Percentiles rank a stretch among this genome's conserved stretches.
Evolutionary conservation across 345 rosid genomes (phyloP).

Genomic region (Carallia brachiata): DNA sequence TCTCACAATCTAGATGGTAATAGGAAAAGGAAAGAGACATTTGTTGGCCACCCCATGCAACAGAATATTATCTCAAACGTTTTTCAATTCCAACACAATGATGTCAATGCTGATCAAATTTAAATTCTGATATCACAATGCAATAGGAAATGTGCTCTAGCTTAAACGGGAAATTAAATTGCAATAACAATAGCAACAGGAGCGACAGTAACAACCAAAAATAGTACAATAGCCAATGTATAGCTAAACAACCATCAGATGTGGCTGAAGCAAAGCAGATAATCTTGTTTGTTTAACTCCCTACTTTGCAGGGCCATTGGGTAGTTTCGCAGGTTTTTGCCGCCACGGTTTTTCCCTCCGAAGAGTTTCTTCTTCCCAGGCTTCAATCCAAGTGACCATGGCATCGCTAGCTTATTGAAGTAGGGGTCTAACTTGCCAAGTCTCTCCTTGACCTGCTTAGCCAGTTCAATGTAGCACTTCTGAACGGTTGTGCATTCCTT

Average conservation of each 20-base stretch:
- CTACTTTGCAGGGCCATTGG: slow-evolving; percentile 24
- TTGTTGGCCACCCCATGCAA: background rate
- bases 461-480: slow-evolving; percentile 44
- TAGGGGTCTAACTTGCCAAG: slow-evolving; percentile 45
- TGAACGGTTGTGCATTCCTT: slow-evolving; percentile 47
- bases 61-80: background rate
- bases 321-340: slow-evolving; percentile 4
- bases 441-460: slow-evolving; percentile 43
- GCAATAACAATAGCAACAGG: slow-evolving; percentile 10
- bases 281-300: background rate
- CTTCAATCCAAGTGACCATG: slow-evolving; percentile 57
- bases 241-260: background rate
- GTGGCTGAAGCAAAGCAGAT: background rate
- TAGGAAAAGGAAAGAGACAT: background rate
- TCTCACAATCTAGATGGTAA: background rate
- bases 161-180: background rate
- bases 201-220: background rate
- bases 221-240: background rate
- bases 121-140: background rate
- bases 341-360: slow-evolving; percentile 8
- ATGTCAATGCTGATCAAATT: too few species aligned
- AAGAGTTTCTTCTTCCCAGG: slow-evolving; percentile 49
- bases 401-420: slow-evolving; percentile 43
- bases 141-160: background rate
- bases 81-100: background rate